Conservation (phyloP, 768 basidiomycete genomes). For the Hygrocybe punicea region DNA sequence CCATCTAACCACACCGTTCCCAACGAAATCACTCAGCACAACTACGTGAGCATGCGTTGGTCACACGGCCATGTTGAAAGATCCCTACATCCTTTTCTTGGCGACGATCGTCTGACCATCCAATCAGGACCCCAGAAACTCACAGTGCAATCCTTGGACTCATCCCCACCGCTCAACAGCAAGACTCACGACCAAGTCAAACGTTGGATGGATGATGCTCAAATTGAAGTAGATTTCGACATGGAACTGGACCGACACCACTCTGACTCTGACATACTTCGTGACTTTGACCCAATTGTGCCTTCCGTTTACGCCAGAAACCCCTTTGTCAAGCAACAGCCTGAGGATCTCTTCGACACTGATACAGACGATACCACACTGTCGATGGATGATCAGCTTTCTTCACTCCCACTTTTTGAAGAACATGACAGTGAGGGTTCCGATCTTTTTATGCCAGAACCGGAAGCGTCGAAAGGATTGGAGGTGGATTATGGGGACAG, state of each 20-base stretch:
- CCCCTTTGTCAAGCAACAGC: neutral
- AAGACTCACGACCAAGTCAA: neutral
- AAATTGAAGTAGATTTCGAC: neutral
- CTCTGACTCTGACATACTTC: neutral
- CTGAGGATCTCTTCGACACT: no score
- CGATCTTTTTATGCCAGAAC: no score
- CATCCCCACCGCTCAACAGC: neutral
- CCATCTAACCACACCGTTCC: no score
- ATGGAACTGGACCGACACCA: neutral
- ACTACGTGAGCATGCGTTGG: neutral
- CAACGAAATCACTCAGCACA: no score
- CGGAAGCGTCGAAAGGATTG: no score
- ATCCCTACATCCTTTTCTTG: neutral
- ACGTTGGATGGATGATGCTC: neutral
- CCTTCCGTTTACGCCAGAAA: neutral
- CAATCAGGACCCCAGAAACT: neutral
- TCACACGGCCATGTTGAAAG: neutral
- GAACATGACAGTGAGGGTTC: no score
- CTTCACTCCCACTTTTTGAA: no score
- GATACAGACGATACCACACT: no score
- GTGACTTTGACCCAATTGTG: neutral
- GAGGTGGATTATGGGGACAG: no score
- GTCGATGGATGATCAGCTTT: no score
- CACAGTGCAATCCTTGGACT: neutral
- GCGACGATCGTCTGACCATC: neutral